A percentile compares a stretch with the other conserved stretches of the same genome.
phyloP scores from a whole-genome alignment of 2,329 filamentous ascomycete species.

The Cladosporium sp. region DNA sequence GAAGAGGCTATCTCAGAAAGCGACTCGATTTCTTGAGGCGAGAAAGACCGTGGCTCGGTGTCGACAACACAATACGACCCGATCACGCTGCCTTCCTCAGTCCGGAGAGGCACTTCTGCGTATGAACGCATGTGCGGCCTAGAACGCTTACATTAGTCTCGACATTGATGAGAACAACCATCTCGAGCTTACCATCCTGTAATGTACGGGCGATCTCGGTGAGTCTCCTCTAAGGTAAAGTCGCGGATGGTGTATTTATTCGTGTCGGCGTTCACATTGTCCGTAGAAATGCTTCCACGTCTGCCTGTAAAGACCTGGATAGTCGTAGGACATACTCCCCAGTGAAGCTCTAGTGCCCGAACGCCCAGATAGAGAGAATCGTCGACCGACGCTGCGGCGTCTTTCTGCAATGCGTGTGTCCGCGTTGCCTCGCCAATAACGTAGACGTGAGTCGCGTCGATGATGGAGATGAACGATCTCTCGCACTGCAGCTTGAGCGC shows the following conservation, averaged over 20 bases:
- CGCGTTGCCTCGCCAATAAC: neutral
- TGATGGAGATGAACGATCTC: neutral
- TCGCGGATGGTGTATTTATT: neutral
- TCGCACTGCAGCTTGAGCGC: neutral
- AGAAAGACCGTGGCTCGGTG: slow-evolving; percentile 22
- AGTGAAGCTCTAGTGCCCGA: slow-evolving; percentile 22
- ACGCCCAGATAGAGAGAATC: slow-evolving; percentile 33
- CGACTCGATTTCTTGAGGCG: slow-evolving; percentile 15
- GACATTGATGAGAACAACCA: no score
- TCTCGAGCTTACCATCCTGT: slow-evolving; percentile 14
- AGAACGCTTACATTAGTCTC: no score
- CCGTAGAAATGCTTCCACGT: neutral
- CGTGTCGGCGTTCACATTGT: neutral
- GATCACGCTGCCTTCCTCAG: slow-evolving; percentile 29
- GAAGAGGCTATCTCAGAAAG: slow-evolving; percentile 15
- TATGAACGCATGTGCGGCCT: slow-evolving; percentile 31
- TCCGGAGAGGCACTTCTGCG: slow-evolving; percentile 32
- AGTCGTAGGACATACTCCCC: slow-evolving; percentile 30
- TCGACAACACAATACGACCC: slow-evolving; percentile 34
- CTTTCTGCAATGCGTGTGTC: neutral
- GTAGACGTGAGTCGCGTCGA: neutral
- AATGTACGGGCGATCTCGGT: slow-evolving; percentile 21
- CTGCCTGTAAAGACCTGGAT: slow-evolving; percentile 28
- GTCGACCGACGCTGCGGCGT: slow-evolving; percentile 14
- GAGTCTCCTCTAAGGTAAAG: neutral